A percentile compares a stretch with the other conserved stretches of the same genome.
Evolutionary conservation across 257 asterid genomes (phyloP).

Genomic region (Rubia yunnanensis): DNA sequence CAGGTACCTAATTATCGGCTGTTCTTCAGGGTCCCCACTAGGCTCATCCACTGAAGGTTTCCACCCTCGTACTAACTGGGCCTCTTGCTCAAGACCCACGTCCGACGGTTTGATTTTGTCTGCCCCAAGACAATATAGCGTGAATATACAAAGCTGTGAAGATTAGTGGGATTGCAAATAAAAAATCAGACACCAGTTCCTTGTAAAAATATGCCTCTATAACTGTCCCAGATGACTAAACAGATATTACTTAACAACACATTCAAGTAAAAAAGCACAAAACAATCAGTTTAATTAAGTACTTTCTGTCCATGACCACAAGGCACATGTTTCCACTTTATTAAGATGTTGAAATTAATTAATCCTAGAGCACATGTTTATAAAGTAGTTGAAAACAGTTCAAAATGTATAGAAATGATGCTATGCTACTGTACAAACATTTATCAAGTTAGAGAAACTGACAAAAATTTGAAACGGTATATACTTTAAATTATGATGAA

Average conservation of each 20-base stretch:
- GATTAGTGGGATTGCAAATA: slow-evolving; percentile 8
- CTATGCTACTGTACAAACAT: background rate
- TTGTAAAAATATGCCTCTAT: background rate
- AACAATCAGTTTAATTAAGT: background rate
- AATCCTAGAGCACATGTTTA: background rate
- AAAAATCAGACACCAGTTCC: background rate
- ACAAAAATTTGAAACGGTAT: background rate
- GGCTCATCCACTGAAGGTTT: slow-evolving; percentile 39
- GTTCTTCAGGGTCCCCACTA: slow-evolving; percentile 41
- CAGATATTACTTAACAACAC: background rate
- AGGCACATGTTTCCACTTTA: no score
- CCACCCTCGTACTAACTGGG: slow-evolving; percentile 76
- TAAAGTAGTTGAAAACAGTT: background rate
- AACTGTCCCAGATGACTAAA: background rate
- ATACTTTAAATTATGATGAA: background rate
- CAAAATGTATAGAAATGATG: background rate
- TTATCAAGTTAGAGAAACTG: background rate
- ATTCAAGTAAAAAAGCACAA: background rate
- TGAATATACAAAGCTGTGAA: slow-evolving; percentile 2
- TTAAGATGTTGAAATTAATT: background rate
- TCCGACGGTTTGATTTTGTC: slow-evolving; percentile 98
- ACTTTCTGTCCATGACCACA: background rate
- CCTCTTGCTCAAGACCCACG: slow-evolving; percentile 97
- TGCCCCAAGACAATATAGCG: slow-evolving; percentile 27
- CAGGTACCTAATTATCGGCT: slow-evolving; percentile 70